A percentile compares a stretch with the other conserved stretches of the same genome.
Evolutionary conservation across 768 basidiomycete genomes (phyloP).

Genomic region (Trametes gibbosa): DNA sequence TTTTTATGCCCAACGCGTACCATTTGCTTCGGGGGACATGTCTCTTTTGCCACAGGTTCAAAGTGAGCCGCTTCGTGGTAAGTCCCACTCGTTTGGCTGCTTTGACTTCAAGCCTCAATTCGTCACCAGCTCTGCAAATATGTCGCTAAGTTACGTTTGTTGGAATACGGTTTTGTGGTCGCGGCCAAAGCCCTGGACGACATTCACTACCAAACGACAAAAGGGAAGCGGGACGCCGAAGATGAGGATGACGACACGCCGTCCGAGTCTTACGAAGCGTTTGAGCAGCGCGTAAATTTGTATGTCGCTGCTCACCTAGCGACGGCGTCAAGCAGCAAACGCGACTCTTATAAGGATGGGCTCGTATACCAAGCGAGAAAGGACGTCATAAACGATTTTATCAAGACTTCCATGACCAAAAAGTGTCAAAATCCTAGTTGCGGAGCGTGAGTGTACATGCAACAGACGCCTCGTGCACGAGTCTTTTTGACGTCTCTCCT

Average conservation of each 20-base stretch:
- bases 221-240: constrained; percentile 37
- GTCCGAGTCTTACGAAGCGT: constrained; percentile 61
- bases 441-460: constrained; percentile 54
- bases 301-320: constrained; percentile 57
- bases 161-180: constrained; percentile 86
- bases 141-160: constrained; percentile 77
- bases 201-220: constrained; percentile 45
- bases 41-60: constrained; percentile 93
- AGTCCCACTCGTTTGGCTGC: constrained; percentile 23
- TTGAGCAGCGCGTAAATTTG: constrained; percentile 57
- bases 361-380: constrained; percentile 86
- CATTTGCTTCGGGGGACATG: constrained; percentile 85
- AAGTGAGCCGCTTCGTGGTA: constrained; percentile 72
- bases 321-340: constrained; percentile 49
- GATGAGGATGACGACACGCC: constrained; percentile 43
- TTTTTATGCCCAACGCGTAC: constrained; percentile 92
- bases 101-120: not conserved
- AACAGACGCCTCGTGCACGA: not conserved
- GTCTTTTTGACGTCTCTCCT: constrained; percentile 5
- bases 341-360: constrained; percentile 87
- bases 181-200: constrained; percentile 78
- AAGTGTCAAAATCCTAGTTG: constrained; percentile 80
- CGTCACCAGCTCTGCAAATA: constrained; percentile 70
- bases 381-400: constrained; percentile 76
- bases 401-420: constrained; percentile 62